These are phyloP conservation scores for Suaeda aralocaspica DNA, from an alignment of 148 eudicot genomes.

Conservation along the genomic window DNA sequence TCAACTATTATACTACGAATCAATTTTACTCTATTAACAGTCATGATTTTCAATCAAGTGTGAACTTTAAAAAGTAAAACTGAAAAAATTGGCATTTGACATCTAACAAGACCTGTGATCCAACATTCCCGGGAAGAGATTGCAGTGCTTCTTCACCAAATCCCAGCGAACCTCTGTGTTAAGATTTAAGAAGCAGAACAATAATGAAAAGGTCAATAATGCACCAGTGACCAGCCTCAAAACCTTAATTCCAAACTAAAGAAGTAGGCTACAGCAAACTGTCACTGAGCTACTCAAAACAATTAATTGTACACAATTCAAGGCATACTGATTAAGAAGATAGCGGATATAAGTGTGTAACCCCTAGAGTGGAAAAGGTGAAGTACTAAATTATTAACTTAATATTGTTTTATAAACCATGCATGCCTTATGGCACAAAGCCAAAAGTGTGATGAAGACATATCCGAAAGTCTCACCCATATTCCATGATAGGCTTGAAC, in stretches of 20 bases:
- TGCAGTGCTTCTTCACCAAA: conserved; percentile 96
- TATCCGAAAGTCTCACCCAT: not conserved
- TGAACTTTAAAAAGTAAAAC: not conserved
- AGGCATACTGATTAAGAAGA: not conserved
- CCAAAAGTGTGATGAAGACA: too few relatives aligned
- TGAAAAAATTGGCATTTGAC: conserved; percentile 1
- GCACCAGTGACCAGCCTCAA: not conserved
- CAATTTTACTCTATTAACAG: not conserved
- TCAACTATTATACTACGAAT: not conserved
- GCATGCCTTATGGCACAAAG: too few relatives aligned
- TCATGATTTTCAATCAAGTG: not conserved
- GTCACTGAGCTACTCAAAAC: not conserved
- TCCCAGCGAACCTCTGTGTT: conserved; percentile 82
- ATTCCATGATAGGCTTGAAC: not conserved
- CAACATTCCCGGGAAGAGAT: conserved; percentile 86
- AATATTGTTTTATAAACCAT: too few relatives aligned
- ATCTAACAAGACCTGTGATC: conserved; percentile 57
- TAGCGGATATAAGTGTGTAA: not conserved
- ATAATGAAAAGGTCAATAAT: not conserved
- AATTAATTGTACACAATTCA: not conserved
- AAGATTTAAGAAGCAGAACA: conserved; percentile 9
- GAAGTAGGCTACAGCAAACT: not conserved
- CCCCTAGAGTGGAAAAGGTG: too few relatives aligned
- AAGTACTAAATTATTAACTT: too few relatives aligned
- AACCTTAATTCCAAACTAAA: not conserved